Percentiles rank a stretch among this genome's conserved stretches.
These are phyloP conservation scores for Ammopiptanthus mongolicus DNA, from an alignment of 306 rosid species.

Conservation along the genomic window DNA sequence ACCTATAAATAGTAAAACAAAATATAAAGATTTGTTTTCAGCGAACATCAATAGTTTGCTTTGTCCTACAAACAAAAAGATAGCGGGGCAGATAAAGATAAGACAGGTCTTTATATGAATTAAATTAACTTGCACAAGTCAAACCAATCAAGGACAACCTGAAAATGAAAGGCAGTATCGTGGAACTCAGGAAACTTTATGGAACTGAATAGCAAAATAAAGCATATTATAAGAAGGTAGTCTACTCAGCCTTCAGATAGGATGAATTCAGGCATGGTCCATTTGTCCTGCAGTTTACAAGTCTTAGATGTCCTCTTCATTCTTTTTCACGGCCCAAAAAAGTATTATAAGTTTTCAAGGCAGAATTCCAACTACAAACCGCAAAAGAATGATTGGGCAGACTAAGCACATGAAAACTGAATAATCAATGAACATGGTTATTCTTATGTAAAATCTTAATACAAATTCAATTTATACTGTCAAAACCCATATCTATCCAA, in stretches of 20 bases:
- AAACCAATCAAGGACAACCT: background rate
- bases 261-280: background rate
- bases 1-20: conserved; percentile 43
- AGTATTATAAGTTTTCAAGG: background rate
- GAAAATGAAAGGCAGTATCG: background rate
- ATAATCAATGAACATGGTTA: background rate
- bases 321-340: background rate
- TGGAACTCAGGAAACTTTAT: background rate
- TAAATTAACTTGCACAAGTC: background rate
- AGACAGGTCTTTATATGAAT: background rate
- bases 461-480: background rate
- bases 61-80: background rate
- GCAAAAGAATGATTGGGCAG: background rate
- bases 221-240: background rate
- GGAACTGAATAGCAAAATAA: background rate
- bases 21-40: conserved; percentile 5
- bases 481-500: background rate
- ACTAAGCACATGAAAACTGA: background rate
- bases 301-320: background rate
- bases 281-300: background rate
- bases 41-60: background rate
- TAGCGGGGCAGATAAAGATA: background rate
- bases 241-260: background rate
- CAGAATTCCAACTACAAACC: background rate
- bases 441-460: background rate